Evolutionary conservation across 495 filamentous ascomycete genomes (phyloP), one percentile per base, ranked within the genome.

Genomic region (Lichina pygmaea): DNA sequence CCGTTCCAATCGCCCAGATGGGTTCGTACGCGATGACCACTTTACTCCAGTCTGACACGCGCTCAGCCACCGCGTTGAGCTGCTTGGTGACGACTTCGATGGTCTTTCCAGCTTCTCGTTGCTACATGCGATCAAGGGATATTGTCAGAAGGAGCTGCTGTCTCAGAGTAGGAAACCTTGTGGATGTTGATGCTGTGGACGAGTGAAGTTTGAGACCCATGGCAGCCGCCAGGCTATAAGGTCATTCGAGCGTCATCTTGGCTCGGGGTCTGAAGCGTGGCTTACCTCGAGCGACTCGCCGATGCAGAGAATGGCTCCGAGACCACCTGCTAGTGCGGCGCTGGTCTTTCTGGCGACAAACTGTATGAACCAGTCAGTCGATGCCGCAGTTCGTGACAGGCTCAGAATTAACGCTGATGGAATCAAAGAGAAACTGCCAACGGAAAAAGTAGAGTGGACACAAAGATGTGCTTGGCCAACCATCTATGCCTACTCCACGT

Each of bases 1-100:
- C 89, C 50, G 89, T 95, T 49, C 91, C 89, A 56, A 95, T 95
- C 53, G 86, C 91, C 86, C 89, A 97, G 66, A 97, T 86, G 53
- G 89, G 89, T 71, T 97, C 91, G 60, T 97, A 97, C 53, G 89
- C 91, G 54, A 97, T 72, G 60, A 95, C 86, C 53, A 97, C 74
- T 65, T 89, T 91, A 46, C 62, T 67, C 89, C 89, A 97, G 62
- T 93, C 77, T 56, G 68, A 66, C 54, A 81, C 64, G 60, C 70
- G 65, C 57, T 81, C 69, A 46, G 68, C 66, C 39, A 63, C 62
- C 36, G 62, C 62, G 36, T 53, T 47, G 34, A 65, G 55, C 53
- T 65, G 62, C 13, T 48, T 48, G 6, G 83, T 86, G 49, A 94
- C 81, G 46, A 93, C 81, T n/a, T 83, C 72, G 55, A 92, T 77